These are phyloP conservation scores for Wickerhamomyces strasburgensis DNA, from an alignment of 805 yeast genomes.

Conservation along the genomic window DNA sequence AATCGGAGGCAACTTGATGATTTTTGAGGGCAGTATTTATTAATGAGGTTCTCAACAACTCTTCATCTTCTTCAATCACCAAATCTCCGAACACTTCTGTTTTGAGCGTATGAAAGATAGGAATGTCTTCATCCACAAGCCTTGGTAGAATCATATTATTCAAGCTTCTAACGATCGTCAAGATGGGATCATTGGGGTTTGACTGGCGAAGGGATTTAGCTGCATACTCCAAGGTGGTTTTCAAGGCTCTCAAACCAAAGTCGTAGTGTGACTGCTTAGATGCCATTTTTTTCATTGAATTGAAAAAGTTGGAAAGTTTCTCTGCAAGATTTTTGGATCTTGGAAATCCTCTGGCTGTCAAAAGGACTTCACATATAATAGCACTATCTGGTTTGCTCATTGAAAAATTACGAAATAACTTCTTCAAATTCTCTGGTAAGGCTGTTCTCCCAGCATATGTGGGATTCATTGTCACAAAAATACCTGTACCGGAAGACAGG, in stretches of 20 bases:
- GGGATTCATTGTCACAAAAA: conserved; percentile 91
- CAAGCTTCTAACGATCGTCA: conserved; percentile 46
- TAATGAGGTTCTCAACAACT: conserved; percentile 26
- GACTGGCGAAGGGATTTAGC: conserved; percentile 38
- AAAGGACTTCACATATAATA: conserved; percentile 64
- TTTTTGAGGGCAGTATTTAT: conserved; percentile 24
- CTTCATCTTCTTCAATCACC: conserved; percentile 28
- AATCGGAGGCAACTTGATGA: conserved; percentile 31
- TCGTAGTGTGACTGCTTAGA: conserved; percentile 75
- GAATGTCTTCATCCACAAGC: conserved; percentile 48
- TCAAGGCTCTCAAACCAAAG: conserved; percentile 82
- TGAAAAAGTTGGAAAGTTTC: conserved; percentile 52
- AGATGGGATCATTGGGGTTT: conserved; percentile 21
- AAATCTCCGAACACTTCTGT: conserved; percentile 37
- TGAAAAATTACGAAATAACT: conserved; percentile 68
- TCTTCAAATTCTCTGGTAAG: conserved; percentile 82
- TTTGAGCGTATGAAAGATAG: conserved; percentile 18
- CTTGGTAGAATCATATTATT: conserved; percentile 66
- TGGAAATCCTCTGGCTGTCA: conserved; percentile 67
- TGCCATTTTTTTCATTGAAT: conserved; percentile 32
- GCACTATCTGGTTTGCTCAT: conserved; percentile 68
- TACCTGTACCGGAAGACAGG: conserved; percentile 51
- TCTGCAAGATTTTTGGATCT: conserved; percentile 41
- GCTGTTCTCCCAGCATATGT: conserved; percentile 77
- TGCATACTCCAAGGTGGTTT: conserved; percentile 57